phyloP scores from a whole-genome alignment of 139 green algal species.

The Chlamydomonas sp. region DNA sequence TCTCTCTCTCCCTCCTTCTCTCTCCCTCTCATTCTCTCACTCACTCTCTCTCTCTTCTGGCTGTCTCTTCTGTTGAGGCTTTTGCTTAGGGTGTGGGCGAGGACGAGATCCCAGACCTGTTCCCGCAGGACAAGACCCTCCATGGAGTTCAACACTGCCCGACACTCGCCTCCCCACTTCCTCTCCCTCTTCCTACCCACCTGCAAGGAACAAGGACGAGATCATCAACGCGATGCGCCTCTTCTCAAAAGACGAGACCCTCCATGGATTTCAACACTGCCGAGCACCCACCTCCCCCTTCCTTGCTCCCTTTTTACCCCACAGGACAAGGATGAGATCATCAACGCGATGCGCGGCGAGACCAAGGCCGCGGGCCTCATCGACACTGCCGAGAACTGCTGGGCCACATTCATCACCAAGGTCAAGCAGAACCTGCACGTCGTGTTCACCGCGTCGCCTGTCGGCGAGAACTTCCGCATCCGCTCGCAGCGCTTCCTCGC shows the following conservation, averaged over 20 bases:
- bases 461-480: constrained; percentile 82
- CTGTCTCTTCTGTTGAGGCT: too few relatives aligned
- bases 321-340: constrained; percentile 87
- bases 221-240: constrained; percentile 74
- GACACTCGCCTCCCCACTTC: too few relatives aligned
- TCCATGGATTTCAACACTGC: constrained; percentile 71
- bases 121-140: constrained; percentile 57
- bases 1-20: too few relatives aligned
- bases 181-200: too few relatives aligned
- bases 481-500: constrained; percentile 79
- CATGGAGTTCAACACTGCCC: constrained; percentile 70
- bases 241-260: constrained; percentile 66
- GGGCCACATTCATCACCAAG: constrained; percentile 72
- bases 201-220: constrained; percentile 81
- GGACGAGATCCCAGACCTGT: constrained; percentile 82
- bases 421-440: constrained; percentile 76
- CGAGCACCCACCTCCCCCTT: too few relatives aligned
- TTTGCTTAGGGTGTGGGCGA: too few relatives aligned
- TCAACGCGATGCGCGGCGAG: constrained; percentile 73
- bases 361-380: constrained; percentile 70
- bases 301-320: too few relatives aligned
- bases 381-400: constrained; percentile 80
- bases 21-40: too few relatives aligned
- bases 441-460: constrained; percentile 75
- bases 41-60: too few relatives aligned